A percentile compares a stretch with the other conserved stretches of the same genome.
Evolutionary conservation across 78 protist species (phyloP).

Genomic region (slime mould (Dictyostelium discoideum)): DNA sequence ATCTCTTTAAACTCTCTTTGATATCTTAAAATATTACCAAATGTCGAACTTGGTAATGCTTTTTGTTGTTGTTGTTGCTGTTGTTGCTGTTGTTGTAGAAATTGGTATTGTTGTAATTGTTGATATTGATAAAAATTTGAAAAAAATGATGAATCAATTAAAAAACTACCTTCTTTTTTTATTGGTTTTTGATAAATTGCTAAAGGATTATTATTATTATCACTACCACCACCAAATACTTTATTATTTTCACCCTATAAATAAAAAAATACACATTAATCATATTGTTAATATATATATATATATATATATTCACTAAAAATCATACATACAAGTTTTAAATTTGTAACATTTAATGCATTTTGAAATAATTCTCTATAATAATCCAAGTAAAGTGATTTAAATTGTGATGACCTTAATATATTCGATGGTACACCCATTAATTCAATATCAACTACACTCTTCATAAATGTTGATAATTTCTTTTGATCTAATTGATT

Average conservation of each 20-base stretch:
- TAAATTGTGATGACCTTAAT: conserved; percentile 31
- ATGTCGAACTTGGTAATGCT: neutral
- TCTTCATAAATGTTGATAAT: conserved; percentile 27
- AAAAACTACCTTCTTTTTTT: neutral
- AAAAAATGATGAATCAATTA: conserved; percentile 2
- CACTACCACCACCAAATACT: neutral
- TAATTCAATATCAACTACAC: conserved; percentile 41
- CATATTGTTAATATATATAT: neutral
- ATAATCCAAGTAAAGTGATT: conserved; percentile 36
- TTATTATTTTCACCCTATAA: neutral
- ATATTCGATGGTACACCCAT: conserved; percentile 25
- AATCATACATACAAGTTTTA: neutral
- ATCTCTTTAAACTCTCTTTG: conserved; percentile 44
- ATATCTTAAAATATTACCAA: conserved; percentile 27
- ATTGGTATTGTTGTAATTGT: neutral
- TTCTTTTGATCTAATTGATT: conserved; percentile 26
- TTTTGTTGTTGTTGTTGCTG: neutral
- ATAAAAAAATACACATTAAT: neutral
- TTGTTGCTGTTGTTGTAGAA: neutral
- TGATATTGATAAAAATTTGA: conserved; percentile 9
- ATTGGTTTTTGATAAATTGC: neutral
- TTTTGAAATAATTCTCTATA: conserved; percentile 31
- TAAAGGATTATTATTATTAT: neutral
- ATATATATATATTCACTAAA: neutral
- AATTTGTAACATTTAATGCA: conserved; percentile 40